Evolutionary conservation across 2,329 filamentous ascomycete genomes (phyloP).

Genomic region (Pseudogymnoascus sp.): DNA sequence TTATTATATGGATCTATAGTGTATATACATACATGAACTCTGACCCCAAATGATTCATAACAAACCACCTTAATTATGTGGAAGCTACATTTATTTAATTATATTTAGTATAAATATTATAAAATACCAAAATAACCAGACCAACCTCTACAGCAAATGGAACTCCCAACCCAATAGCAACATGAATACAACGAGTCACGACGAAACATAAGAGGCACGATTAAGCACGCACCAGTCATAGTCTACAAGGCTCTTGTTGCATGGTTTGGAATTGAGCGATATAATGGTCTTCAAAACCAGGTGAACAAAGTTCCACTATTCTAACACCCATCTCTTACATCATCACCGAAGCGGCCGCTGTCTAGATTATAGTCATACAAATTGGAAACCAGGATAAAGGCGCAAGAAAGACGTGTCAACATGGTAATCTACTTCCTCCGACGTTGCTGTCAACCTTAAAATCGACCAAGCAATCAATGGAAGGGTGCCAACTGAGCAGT

Average conservation of each 20-base stretch:
- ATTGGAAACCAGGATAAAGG: not conserved
- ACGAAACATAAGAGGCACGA: not conserved
- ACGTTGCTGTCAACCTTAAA: not conserved
- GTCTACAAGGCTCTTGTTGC: not conserved
- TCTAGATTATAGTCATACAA: conserved; percentile 9
- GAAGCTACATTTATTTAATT: no score
- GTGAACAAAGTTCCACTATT: not conserved
- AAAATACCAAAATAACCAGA: no score
- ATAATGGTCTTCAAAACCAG: not conserved
- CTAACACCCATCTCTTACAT: conserved; percentile 6
- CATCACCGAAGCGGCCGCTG: not conserved
- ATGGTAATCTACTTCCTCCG: not conserved
- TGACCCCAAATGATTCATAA: no score
- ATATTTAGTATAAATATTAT: no score
- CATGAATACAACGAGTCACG: not conserved
- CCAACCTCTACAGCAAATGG: no score
- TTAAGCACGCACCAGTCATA: not conserved
- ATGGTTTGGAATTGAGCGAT: not conserved
- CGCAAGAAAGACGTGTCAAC: not conserved
- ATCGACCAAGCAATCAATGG: not conserved
- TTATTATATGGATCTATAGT: not conserved
- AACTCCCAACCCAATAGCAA: no score
- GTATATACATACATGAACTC: not conserved
- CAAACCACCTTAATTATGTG: no score
- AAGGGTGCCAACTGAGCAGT: not conserved